A percentile compares a stretch with the other conserved stretches of the same genome.
phyloP scores from a whole-genome alignment of 164 flowering plant genomes.

The Berberis vulgaris region DNA sequence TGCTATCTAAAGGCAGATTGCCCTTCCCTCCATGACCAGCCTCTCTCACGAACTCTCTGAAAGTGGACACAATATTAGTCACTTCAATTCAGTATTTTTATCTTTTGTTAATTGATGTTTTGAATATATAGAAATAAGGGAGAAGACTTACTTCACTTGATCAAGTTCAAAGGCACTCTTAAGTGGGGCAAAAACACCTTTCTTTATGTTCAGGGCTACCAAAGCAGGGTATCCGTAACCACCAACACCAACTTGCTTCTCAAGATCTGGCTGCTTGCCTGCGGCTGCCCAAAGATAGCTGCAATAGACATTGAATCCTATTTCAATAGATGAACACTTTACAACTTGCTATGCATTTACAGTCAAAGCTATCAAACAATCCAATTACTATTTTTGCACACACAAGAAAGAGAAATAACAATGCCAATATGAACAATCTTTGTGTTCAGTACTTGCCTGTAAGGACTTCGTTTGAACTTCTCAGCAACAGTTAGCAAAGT shows the following conservation, averaged over 20 bases:
- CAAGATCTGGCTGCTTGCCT: slow-evolving; percentile 90
- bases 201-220: slow-evolving; percentile 87
- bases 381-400: no score
- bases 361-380: no score
- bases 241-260: slow-evolving; percentile 86
- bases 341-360: not conserved
- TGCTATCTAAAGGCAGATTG: slow-evolving; percentile 52
- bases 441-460: slow-evolving; percentile 21
- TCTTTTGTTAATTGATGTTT: not conserved
- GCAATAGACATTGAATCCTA: slow-evolving; percentile 28
- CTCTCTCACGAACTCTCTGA: slow-evolving; percentile 84
- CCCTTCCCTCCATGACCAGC: slow-evolving; percentile 91
- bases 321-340: slow-evolving; percentile 25
- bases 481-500: slow-evolving; percentile 15
- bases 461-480: not conserved
- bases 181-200: slow-evolving; percentile 84
- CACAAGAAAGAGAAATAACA: not conserved
- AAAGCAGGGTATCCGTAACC: slow-evolving; percentile 97
- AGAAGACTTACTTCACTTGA: slow-evolving; percentile 54
- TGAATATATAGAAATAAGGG: not conserved
- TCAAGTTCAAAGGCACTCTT: slow-evolving; percentile 83
- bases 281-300: slow-evolving; percentile 89
- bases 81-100: slow-evolving; percentile 6
- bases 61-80: slow-evolving; percentile 14
- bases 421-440: not conserved